phyloP scores from a whole-genome alignment of 306 rosid genomes.

The Trifolium pratense region DNA sequence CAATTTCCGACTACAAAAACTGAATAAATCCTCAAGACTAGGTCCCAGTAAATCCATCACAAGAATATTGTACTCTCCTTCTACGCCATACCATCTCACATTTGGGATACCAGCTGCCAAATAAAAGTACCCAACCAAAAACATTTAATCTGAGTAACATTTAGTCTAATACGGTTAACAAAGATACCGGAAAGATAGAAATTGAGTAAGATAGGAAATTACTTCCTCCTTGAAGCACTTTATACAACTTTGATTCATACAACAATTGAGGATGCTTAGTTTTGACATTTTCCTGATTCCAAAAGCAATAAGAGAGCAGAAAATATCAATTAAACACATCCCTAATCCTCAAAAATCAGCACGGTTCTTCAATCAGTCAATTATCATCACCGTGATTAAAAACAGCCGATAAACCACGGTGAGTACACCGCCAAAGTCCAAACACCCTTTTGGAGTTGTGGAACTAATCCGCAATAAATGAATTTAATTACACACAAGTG shows the following conservation, averaged over 20 bases:
- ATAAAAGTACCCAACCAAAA: conserved; percentile 37
- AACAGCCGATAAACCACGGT: not conserved
- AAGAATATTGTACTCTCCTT: conserved; percentile 95
- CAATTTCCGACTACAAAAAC: conserved; percentile 91
- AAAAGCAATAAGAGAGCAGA: conserved; percentile 31
- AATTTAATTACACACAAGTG: not conserved
- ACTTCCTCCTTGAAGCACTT: conserved; percentile 98
- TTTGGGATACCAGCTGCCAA: conserved; percentile 89
- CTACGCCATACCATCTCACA: conserved; percentile 89
- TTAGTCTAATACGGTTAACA: conserved; percentile 21
- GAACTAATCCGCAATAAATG: conserved; percentile 6
- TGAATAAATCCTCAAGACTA: conserved; percentile 95
- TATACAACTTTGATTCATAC: conserved; percentile 89
- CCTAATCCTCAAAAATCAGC: conserved; percentile 28
- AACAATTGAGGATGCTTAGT: conserved; percentile 95
- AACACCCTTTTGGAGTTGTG: not conserved
- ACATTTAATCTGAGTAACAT: conserved; percentile 37
- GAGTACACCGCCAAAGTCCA: not conserved
- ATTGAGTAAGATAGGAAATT: conserved; percentile 48
- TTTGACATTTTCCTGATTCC: conserved; percentile 81
- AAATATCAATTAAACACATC: conserved; percentile 33
- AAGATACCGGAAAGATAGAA: conserved; percentile 26
- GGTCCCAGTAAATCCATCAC: conserved; percentile 97
- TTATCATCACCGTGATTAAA: not conserved
- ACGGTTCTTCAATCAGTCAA: conserved; percentile 38